These are phyloP conservation scores for Conticribra weissflogii DNA, from an alignment of 108 stramenopile genomes.

Conservation along the genomic window DNA sequence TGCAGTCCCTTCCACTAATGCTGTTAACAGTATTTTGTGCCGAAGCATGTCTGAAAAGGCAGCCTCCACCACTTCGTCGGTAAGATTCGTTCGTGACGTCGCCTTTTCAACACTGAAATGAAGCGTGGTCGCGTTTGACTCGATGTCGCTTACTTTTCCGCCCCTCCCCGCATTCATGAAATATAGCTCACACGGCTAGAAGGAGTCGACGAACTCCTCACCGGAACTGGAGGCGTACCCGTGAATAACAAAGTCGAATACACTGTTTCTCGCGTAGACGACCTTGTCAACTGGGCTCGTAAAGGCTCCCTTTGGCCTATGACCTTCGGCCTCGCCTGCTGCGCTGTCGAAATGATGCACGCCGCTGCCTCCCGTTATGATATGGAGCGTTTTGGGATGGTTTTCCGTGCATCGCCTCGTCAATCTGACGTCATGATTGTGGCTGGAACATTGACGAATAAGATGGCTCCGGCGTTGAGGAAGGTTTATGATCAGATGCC, in stretches of 20 bases:
- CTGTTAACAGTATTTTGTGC: conserved; percentile 32
- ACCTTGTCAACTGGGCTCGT: conserved; percentile 99
- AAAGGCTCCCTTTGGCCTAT: conserved; percentile 99
- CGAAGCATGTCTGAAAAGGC: conserved; percentile 72
- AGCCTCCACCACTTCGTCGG: conserved; percentile 78
- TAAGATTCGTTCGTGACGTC: conserved; percentile 46
- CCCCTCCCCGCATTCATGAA: conserved; percentile 2
- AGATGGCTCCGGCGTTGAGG: conserved; percentile 99
- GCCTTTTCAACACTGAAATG: background rate
- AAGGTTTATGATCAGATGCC: conserved; percentile 99
- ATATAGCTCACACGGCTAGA: conserved; percentile 78
- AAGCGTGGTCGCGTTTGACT: background rate
- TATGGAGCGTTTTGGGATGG: conserved; percentile 99
- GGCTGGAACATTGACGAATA: conserved; percentile 99
- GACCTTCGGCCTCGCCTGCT: conserved; percentile 99
- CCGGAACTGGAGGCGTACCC: conserved; percentile 72
- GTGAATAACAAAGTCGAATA: conserved; percentile 94
- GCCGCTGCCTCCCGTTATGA: conserved; percentile 98
- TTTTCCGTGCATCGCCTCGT: conserved; percentile 92
- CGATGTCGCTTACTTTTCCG: background rate
- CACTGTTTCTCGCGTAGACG: conserved; percentile 97
- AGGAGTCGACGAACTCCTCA: conserved; percentile 70
- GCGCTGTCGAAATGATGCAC: conserved; percentile 99
- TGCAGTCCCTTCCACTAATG: conserved; percentile 6
- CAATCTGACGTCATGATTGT: conserved; percentile 99